phyloP scores from a whole-genome alignment of 2,329 filamentous ascomycete genomes.

The Colletotrichum navitas region DNA sequence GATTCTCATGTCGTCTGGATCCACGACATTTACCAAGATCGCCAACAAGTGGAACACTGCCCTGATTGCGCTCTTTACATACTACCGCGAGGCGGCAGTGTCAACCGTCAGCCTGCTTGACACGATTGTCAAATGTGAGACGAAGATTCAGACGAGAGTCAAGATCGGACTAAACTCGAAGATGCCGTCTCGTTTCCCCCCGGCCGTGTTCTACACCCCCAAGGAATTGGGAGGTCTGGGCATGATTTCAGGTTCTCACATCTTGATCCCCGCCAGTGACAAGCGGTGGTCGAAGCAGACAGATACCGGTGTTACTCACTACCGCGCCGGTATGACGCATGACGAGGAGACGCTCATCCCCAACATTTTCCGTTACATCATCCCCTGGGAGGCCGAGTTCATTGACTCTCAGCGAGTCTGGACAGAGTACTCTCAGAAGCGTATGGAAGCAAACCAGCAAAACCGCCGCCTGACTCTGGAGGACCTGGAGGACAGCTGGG shows the following conservation, averaged over 20 bases:
- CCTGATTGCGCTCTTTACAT: conserved; percentile 96
- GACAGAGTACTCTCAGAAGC: conserved; percentile 99
- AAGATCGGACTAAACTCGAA: conserved; percentile 99
- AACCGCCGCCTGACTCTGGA: conserved; percentile 95
- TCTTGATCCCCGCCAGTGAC: conserved; percentile 95
- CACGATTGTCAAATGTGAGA: conserved; percentile 99
- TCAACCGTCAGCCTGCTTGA: conserved; percentile 94
- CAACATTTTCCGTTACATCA: conserved; percentile 99
- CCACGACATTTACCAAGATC: conserved; percentile 99
- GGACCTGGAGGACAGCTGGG: conserved; percentile 98
- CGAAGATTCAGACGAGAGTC: conserved; percentile 98
- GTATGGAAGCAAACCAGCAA: conserved; percentile 95
- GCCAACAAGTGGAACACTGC: conserved; percentile 99
- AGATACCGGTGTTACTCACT: conserved; percentile 96
- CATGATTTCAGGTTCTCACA: conserved; percentile 99
- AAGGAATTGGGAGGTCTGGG: conserved; percentile 97
- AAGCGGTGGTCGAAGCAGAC: conserved; percentile 99
- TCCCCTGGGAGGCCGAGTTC: conserved; percentile 98
- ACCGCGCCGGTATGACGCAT: conserved; percentile 96
- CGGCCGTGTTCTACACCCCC: conserved; percentile 97
- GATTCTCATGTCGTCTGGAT: conserved; percentile 99
- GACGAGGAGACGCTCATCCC: conserved; percentile 98
- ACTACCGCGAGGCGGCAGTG: conserved; percentile 97
- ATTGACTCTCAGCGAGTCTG: conserved; percentile 99
- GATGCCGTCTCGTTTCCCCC: conserved; percentile 98